Evolutionary conservation across 306 rosid genomes (phyloP), one percentile per base, ranked within the genome.

Genomic region (Fragaria nilgerrensis): DNA sequence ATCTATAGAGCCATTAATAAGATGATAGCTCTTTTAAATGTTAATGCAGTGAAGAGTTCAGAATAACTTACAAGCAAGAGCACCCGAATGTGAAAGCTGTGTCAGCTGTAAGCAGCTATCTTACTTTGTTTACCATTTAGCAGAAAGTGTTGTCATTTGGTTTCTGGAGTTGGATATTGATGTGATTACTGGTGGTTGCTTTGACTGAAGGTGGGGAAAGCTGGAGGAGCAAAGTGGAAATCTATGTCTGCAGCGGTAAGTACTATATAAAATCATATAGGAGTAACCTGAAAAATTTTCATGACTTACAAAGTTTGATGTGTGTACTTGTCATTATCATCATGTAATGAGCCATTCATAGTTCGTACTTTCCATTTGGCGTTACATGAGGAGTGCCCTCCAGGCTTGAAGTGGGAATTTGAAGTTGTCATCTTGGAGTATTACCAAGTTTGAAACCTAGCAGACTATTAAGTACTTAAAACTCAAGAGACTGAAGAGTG

Each of bases 141-240:
- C 55, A 37, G 22, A 45, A 67, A 17, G 71, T 27, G 44, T 75
- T 62, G 10, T 11, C 15, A 29, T 75, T 69, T 62, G 29, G 67
- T 79, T 79, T 34, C 44, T 68, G 29, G 45, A 10, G 47, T 25
- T 41, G 29, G 75, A 68, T 66, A 74, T 36, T 80, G 70, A 80
- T 75, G 55, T 68, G 39, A 56, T 58, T 75, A 58, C 29, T 41
- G 72, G 55, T 80, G 72, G 23, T 52, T 80, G 72, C 14, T 52
- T 45, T 81, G 45, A 56, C 23, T 76, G 77, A 76, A 81, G 84
- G 84, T 81, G 48, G 84, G 84, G 29, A 81, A 81, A 70, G 84
- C 84, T 61, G 84, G 84, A 1, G 84, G 84, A 39, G 84, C 67
- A 74, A 81, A 81, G 79, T 81, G 84, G 80, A 81, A 81, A 70